Conservation (phyloP, 805 yeast genomes). For the Yamadazyma sp. region DNA sequence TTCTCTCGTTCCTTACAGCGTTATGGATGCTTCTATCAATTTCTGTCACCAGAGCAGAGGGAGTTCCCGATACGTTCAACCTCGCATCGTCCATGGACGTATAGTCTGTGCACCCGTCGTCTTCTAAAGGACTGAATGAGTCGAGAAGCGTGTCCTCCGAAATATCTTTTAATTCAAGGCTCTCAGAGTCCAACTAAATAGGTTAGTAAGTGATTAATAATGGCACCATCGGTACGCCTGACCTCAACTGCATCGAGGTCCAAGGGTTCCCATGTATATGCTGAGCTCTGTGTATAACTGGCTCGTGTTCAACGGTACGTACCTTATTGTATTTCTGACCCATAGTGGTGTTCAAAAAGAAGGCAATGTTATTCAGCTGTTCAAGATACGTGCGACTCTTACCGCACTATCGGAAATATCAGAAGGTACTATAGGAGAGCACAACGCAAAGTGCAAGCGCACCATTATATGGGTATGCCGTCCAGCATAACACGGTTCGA, state of each 20-base stretch:
- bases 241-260: too few species aligned
- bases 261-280: too few species aligned
- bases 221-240: too few species aligned
- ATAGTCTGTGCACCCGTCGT: neutral
- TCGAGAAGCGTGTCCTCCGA: slow-evolving; percentile 5
- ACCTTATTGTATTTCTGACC: slow-evolving; percentile 9
- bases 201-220: slow-evolving; percentile 9
- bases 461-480: too few species aligned
- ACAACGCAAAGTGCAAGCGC: too few species aligned
- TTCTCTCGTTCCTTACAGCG: slow-evolving; percentile 14
- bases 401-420: too few species aligned
- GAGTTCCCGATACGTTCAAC: neutral
- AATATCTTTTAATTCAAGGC: slow-evolving; percentile 6
- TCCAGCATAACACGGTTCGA: too few species aligned
- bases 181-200: slow-evolving; percentile 6
- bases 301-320: slow-evolving; percentile 1
- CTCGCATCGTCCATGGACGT: slow-evolving; percentile 6
- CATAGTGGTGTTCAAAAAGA: slow-evolving; percentile 11
- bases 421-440: too few species aligned
- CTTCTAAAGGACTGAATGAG: slow-evolving; percentile 7
- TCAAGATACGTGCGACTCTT: slow-evolving; percentile 10
- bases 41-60: slow-evolving; percentile 11
- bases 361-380: slow-evolving; percentile 9
- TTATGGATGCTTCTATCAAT: slow-evolving; percentile 20
- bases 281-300: too few species aligned